Conservation (phyloP, 2,329 filamentous ascomycete genomes). For the Colletotrichum somersetense region DNA sequence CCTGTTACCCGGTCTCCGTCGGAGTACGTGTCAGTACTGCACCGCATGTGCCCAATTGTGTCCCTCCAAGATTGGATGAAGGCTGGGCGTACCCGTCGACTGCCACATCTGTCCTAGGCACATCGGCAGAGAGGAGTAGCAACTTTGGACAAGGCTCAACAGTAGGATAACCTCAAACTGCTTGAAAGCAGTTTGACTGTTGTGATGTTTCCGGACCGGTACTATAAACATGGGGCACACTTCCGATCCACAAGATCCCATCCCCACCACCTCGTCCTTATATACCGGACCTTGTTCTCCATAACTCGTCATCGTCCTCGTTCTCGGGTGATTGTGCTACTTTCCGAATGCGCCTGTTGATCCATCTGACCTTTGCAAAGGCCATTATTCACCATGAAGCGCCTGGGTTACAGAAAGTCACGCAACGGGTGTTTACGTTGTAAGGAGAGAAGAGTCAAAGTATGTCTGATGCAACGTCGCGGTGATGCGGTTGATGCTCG, state of each 20-base stretch:
- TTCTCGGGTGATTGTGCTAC: constrained; percentile 23
- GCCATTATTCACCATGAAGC: constrained; percentile 43
- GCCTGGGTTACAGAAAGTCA: constrained; percentile 53
- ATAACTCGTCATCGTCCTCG: constrained; percentile 33
- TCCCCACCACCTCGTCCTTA: constrained; percentile 36
- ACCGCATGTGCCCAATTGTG: constrained; percentile 14
- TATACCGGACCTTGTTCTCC: constrained; percentile 32
- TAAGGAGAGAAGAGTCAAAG: constrained; percentile 54
- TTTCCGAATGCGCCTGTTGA: background rate
- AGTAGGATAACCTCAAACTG: constrained; percentile 20
- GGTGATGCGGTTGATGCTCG: background rate
- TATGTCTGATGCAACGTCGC: constrained; percentile 30
- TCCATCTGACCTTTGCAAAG: background rate
- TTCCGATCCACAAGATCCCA: constrained; percentile 19
- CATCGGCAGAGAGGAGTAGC: constrained; percentile 10
- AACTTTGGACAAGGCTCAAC: constrained; percentile 34
- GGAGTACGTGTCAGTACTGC: constrained; percentile 13
- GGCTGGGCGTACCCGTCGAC: constrained; percentile 21
- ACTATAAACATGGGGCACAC: constrained; percentile 35
- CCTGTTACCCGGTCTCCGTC: background rate
- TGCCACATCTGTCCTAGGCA: constrained; percentile 20
- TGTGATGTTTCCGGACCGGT: background rate
- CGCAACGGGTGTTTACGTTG: constrained; percentile 52
- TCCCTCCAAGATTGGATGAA: constrained; percentile 29
- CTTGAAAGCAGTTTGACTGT: constrained; percentile 1